Base-by-base conservation (phyloP, 306 rosid species). In the Hylodesmum podocarpum region DNA sequence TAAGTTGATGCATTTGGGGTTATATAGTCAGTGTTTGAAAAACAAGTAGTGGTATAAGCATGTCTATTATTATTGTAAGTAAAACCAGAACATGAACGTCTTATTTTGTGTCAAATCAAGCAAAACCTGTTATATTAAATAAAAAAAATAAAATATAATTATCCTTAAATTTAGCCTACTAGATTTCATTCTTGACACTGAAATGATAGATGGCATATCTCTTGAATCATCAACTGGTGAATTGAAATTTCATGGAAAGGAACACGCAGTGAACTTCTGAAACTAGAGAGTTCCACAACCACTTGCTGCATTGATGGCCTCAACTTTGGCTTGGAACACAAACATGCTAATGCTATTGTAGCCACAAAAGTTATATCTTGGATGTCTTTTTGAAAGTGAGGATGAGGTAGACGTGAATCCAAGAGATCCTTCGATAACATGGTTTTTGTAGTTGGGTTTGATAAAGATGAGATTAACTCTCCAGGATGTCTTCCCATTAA, bases 271-370 rank as follows among this genome's bases (percentile, higher is more conserved):
- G 14, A 11, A 3, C 0, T 0, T 24, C 19, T 61, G 21, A 12
- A 27, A 11, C 4, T 2, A 0, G 13, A 28, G 44, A 73, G 31
- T 13, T 64, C 65, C 3, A 15, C 6, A 15, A 50, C 11, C 1
- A 76, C 65, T 37, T 50, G n/a, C 8, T 22, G 18, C 73, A 65
- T 65, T 15, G 80, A 34, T 24, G 57, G 66, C 37, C 24, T 69
- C 0, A 19, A 22, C 4, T 49, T 65, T 46, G 70, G 61, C 3
- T 15, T 34, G 0, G 79, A 4, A 46, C 3, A 2, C 16, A 75
- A 3, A 21, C 65, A 76, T 4, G 64, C 43, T 1, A 76, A 16
- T 34, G 53, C 80, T 22, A 10, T 1, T 8, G 6, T n/a, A 2
- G 6, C 51, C 1, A 24, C 44, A 11, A 37, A 14, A 3, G 40